phyloP scores from a whole-genome alignment of 495 filamentous ascomycete species.

The Penicillium odoratum region DNA sequence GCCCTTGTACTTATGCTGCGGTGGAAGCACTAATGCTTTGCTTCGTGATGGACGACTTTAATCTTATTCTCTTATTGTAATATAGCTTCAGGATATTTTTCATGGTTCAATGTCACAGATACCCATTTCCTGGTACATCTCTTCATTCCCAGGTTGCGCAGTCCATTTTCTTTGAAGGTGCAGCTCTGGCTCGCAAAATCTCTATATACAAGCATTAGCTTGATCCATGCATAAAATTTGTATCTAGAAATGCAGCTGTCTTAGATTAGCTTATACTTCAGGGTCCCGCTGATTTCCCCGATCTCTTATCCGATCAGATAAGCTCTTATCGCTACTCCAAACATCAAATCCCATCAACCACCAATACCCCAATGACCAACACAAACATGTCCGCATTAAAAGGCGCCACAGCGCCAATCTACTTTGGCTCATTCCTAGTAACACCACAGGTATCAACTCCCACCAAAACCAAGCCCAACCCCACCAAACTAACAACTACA shows the following conservation, averaged over 20 bases:
- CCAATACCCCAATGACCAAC: conserved; percentile 3
- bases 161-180: background rate
- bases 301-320: background rate
- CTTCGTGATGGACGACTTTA: conserved; percentile 13
- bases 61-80: conserved; percentile 6
- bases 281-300: background rate
- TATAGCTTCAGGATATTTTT: conserved; percentile 34
- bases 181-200: too few species aligned
- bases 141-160: background rate
- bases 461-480: background rate
- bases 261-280: background rate
- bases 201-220: too few species aligned
- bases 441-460: conserved; percentile 41
- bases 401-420: conserved; percentile 34
- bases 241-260: background rate
- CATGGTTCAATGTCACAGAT: conserved; percentile 44
- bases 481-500: conserved; percentile 19
- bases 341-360: background rate
- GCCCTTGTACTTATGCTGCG: conserved; percentile 9
- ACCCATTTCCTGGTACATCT: conserved; percentile 30
- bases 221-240: background rate
- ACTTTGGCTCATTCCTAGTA: conserved; percentile 49
- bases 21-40: conserved; percentile 9
- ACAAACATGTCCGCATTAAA: conserved; percentile 27
- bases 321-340: background rate